These are phyloP conservation scores for Hypoxylon sp. DNA, from an alignment of 2,329 filamentous ascomycete genomes.

Conservation along the genomic window DNA sequence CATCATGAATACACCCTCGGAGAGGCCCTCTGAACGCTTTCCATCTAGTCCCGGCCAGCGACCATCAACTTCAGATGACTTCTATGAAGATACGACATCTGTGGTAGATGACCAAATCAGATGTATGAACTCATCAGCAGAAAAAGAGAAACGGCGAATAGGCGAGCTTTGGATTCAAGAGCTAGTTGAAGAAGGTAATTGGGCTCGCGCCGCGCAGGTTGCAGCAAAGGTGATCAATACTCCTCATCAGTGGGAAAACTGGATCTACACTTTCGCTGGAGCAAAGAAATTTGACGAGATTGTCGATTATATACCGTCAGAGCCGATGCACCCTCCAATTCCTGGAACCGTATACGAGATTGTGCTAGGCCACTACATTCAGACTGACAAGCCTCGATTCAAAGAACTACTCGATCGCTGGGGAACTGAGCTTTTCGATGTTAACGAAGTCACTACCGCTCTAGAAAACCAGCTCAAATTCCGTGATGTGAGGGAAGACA, in stretches of 20 bases:
- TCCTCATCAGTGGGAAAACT: conserved; percentile 90
- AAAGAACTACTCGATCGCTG: conserved; percentile 85
- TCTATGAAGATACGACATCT: conserved; percentile 81
- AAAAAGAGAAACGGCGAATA: conserved; percentile 90
- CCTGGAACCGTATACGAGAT: conserved; percentile 89
- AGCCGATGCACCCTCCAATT: conserved; percentile 83
- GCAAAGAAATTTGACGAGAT: conserved; percentile 92
- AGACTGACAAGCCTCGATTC: conserved; percentile 80
- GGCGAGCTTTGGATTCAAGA: conserved; percentile 95
- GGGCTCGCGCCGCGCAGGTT: conserved; percentile 82
- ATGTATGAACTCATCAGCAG: conserved; percentile 74
- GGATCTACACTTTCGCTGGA: conserved; percentile 92
- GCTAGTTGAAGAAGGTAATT: conserved; percentile 80
- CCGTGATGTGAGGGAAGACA: conserved; percentile 81
- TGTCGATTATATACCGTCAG: conserved; percentile 83
- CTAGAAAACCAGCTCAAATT: conserved; percentile 87
- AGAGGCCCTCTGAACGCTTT: conserved; percentile 58
- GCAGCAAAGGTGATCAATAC: conserved; percentile 87
- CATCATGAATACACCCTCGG: conserved; percentile 64
- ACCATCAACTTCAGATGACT: conserved; percentile 68
- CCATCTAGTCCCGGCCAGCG: conserved; percentile 61
- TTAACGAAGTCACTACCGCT: conserved; percentile 80
- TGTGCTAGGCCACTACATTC: conserved; percentile 89
- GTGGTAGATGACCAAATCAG: conserved; percentile 73
- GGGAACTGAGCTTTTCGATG: conserved; percentile 87